These are phyloP conservation scores for Eucalyptus pauciflora DNA, from an alignment of 345 rosid species.

Conservation along the genomic window DNA sequence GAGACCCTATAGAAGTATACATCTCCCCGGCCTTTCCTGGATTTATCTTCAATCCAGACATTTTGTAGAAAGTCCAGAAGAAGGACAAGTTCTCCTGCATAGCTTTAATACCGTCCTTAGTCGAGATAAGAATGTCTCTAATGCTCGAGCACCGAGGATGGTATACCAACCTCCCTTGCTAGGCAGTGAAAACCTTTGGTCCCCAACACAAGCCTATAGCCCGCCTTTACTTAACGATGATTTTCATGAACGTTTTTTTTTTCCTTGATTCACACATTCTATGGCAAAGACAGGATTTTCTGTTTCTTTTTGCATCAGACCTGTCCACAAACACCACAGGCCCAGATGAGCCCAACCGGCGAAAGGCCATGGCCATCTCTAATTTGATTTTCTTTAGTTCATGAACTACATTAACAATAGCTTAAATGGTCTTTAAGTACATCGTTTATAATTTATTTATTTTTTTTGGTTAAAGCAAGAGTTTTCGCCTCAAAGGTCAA, in stretches of 20 bases:
- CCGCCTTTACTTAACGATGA: neutral
- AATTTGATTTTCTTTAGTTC: neutral
- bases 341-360: neutral
- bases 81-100: neutral
- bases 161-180: neutral
- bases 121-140: neutral
- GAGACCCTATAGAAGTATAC: neutral
- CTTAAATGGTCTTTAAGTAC: neutral
- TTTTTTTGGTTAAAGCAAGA: neutral
- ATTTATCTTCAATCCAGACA: neutral
- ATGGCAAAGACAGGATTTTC: neutral
- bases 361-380: neutral
- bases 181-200: neutral
- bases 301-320: neutral
- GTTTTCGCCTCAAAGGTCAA: neutral
- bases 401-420: neutral
- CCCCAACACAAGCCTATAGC: neutral
- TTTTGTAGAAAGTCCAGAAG: neutral
- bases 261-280: neutral
- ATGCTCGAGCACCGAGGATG: neutral
- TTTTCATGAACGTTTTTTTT: neutral
- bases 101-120: neutral
- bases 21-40: neutral
- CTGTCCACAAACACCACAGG: neutral
- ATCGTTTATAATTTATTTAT: neutral